Evolutionary conservation across 2,329 filamentous ascomycete species (phyloP), one percentile per base, ranked within the genome.

Genomic region (Neonectria sp.): DNA sequence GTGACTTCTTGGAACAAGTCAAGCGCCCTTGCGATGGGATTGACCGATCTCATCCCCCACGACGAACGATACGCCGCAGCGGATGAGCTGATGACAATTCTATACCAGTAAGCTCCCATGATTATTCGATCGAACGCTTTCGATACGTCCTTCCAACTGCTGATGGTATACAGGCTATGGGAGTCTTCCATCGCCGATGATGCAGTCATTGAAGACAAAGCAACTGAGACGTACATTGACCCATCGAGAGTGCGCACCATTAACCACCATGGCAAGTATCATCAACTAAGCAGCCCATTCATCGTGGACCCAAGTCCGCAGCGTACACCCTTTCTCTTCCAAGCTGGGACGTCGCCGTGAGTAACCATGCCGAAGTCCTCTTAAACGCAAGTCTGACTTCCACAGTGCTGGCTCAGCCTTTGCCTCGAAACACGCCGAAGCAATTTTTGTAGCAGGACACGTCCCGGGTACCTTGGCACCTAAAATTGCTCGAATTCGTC

Each of bases 381-480:
- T 24, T n/a, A 2, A 6, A 0, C n/a, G 11, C 17, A 21, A 9
- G 17, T 8, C 40, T 45, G n/a, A 45, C 40, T 21, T 45, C 9
- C 2, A 2, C 3, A 65, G 63, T 17, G 58, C 87, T 1, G 88
- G 88, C 0, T 88, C 87, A 68, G 76, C 78, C 0, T 91, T 91
- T 67, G 87, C 87, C 0, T 86, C 88, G 0, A 85, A 86, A 60
- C 88, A 91, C 70, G 89, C 89, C 0, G 89, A 91, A 72, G 88
- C 84, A 3, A 88, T 91, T 49, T 91, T 91, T 63, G 83, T 90
- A 1, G 86, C 84, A 0, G 86, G 86, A 0, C 87, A 89, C 70
- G 58, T 59, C 25, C 67, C 67, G 15, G 58, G 58, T 2, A 62
- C 58, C 8, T 13, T 64, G 6, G 65, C 61, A 6, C 56, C 61